phyloP scores from a whole-genome alignment of 2,329 filamentous ascomycete genomes.

The Exophiala spinifera region DNA sequence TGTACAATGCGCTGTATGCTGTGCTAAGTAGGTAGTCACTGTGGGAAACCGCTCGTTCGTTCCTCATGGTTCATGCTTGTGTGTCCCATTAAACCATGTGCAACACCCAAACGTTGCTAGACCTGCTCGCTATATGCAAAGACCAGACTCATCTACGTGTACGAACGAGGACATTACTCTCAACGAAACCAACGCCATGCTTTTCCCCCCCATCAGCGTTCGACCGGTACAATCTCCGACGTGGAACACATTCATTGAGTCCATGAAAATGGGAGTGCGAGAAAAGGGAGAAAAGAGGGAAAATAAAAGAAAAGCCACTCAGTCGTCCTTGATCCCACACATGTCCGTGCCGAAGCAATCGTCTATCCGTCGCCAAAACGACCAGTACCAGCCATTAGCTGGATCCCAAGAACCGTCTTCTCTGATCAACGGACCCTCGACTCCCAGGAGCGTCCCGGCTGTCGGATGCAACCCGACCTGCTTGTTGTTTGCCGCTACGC shows the following conservation, averaged over 20 bases:
- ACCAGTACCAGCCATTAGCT: slow-evolving; percentile 51
- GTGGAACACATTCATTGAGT: too few relatives aligned
- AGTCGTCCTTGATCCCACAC: slow-evolving; percentile 55
- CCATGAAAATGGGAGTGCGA: too few relatives aligned
- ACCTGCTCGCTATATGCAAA: neutral
- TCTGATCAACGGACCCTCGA: slow-evolving; percentile 44
- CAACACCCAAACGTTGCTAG: neutral
- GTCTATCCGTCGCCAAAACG: slow-evolving; percentile 58
- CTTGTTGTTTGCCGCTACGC: neutral
- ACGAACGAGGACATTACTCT: too few relatives aligned
- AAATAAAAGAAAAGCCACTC: slow-evolving; percentile 24
- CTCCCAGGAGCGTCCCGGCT: slow-evolving; percentile 40
- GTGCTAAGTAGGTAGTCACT: too few relatives aligned
- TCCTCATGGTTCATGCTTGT: too few relatives aligned
- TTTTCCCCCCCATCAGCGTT: too few relatives aligned
- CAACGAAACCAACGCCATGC: too few relatives aligned
- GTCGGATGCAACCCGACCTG: neutral
- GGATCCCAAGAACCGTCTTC: slow-evolving; percentile 42
- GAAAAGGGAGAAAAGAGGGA: too few relatives aligned
- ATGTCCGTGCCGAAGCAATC: slow-evolving; percentile 57
- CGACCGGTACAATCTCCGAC: neutral
- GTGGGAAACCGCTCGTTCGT: too few relatives aligned
- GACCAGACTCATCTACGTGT: neutral
- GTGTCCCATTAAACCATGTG: neutral
- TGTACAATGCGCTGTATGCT: too few relatives aligned